Evolutionary conservation across 257 asterid species (phyloP).

Genomic region (Lycium barbarum): DNA sequence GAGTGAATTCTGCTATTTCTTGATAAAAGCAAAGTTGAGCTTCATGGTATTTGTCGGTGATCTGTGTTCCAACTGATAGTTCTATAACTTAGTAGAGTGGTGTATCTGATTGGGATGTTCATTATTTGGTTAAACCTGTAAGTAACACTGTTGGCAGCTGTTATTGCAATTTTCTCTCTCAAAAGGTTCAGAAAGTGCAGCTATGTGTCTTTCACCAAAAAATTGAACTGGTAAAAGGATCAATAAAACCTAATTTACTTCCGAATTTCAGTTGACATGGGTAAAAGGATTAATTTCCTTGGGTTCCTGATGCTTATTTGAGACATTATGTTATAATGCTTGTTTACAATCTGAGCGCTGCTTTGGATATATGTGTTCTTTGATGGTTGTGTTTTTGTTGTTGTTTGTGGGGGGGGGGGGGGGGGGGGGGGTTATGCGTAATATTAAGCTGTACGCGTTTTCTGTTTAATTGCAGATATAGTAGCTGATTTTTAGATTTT

Average conservation of each 20-base stretch:
- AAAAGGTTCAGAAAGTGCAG: slow-evolving; percentile 10
- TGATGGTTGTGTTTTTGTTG: neutral
- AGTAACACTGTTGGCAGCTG: neutral
- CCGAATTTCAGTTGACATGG: neutral
- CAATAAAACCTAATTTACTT: neutral
- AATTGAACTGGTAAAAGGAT: neutral
- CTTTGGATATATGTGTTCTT: neutral
- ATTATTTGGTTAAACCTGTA: neutral
- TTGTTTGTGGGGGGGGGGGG: neutral
- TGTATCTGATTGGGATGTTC: neutral
- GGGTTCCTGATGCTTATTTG: neutral
- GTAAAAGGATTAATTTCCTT: neutral
- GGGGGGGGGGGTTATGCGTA: neutral
- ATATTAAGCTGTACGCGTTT: neutral
- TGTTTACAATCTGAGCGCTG: neutral
- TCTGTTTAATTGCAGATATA: neutral
- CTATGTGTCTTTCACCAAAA: neutral
- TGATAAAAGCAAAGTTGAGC: neutral
- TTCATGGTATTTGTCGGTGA: neutral
- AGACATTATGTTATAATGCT: neutral
- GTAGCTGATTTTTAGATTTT: neutral
- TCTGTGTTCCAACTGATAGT: neutral
- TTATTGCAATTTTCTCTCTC: neutral
- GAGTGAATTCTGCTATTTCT: neutral
- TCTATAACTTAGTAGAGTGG: neutral